Base-by-base conservation (phyloP, 2,329 filamentous ascomycete genomes). In the Aspergillus sergii region DNA sequence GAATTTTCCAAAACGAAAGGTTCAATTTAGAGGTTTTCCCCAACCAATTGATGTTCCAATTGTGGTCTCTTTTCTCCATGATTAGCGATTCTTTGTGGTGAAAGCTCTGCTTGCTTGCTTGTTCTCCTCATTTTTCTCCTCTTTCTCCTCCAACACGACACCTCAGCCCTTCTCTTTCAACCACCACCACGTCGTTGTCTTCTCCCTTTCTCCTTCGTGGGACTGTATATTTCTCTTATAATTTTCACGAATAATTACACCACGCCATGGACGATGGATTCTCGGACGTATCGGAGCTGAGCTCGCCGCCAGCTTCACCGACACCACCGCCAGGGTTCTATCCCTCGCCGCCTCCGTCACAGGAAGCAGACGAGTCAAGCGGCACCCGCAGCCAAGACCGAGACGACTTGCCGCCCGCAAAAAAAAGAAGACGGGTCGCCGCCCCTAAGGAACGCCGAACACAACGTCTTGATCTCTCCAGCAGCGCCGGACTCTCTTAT, bases 391-490 rank as follows among this genome's bases (percentile, higher is more conserved):
- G 80, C 74, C 83, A 86, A 75, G 84, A 84, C 75, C 83, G 85
- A 75, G 84, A 84, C 75, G 88, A 91, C 71, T 88, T 87, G 58
- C 86, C 89, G 43, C 91, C 92, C 36, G 82, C 88, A 60, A 97
- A 96, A 83, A 91, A 91, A 78, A 88, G 91, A 72, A 89, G 88
- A 75, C 85, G 90, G 60, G 82, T 83, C 63, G 83, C 86, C 62
- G 81, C 86, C 63, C 83, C 85, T 68, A 88, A 87, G 73, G 84
- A 91, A 72, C 90, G 93, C 71, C 93, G 86, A 23, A 96, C 94
- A n/a, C 87, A 92, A 71, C 88, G 91, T 73, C 84, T 99, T 45
- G 89, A 97, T 77, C 81, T 98, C 43, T 76, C 76, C 23, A 69
- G 70, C 54, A 63, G 69, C 57, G 66, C 73, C 32, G 64, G 68